Base-by-base conservation (phyloP, 1,284 basidiomycete species). In the Cutaneotrichosporon sp. region DNA sequence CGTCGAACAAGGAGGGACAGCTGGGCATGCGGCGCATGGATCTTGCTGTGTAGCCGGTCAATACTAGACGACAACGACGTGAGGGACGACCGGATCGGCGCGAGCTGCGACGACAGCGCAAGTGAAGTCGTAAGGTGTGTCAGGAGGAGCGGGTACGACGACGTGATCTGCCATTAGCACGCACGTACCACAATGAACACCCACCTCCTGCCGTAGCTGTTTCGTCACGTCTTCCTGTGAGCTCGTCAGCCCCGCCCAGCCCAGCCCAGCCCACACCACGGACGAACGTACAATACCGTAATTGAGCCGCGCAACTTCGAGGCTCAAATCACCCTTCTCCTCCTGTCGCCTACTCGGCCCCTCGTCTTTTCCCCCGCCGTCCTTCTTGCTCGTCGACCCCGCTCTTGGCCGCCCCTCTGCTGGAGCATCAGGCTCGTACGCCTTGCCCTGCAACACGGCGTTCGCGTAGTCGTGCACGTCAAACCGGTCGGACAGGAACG, bases 391-490 rank as follows among this genome's bases (percentile, higher is more conserved):
- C 18, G 43, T 45, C 43, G 33, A 35, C 12, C 43, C 43, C 5
- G 43, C 33, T 20, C 33, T 30, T 12, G 33, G 43, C 34, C 33
- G 17, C 30, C 43, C 43, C 26, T 30, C 26, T 5, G 26, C 26
- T 10, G 26, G 26, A 8, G 39, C 47, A 8, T 75, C 72, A 0
- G 80, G 75, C 15, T 82, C 81, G 66, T 91, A 90, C 0, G 82
- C 71, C 60, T 88, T 84, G 22, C 87, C 86, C 10, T 88, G 84
- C 20, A 94, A 80, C 49, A 92, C 81, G 17, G 88, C 84, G 70
- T 90, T 91, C 4, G 90, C 90, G 69, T 92, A 93, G 50, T 87
- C 85, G 68, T 89, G 86, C 15, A 89, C 80, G 68, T 92, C 85
- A 71, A 94, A 96, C 39, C 83, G 78, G 7, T 83, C 72, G 12